Evolutionary conservation across 805 yeast species (phyloP), one percentile per base, ranked within the genome.

Genomic region (Saccharomycopsis capsularis): DNA sequence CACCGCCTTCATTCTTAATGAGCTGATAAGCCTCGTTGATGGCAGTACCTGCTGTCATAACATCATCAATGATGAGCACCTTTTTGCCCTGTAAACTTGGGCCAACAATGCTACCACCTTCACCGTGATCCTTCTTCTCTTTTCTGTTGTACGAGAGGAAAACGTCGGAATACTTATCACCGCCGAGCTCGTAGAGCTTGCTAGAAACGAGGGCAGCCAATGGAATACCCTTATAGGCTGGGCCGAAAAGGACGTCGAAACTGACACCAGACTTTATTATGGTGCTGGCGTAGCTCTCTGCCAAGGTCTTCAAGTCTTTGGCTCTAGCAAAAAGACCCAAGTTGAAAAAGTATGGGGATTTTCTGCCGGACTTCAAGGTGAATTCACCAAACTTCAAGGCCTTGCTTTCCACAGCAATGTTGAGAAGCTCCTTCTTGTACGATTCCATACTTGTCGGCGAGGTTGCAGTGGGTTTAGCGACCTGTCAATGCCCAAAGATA

Each of bases 41-140:
- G 44, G 99, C 98, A 51, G 98, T 93, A 37, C 99, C 99, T 1
- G 98, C 98, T 52, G 98, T 91, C 82, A 91, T 90, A 39, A 93
- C 97, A 61, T 91, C 99, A 66, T 93, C 99, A 54, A 91, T 88
- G 59, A 93, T 86, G 59, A 93, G 70, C 22, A 91, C 78, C 53
- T 75, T 75, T 65, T 90, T 84, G 43, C 76, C 85, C 53, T 75
- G 74, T 59, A 91, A 75, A 4, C 78, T 66, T 41, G 85, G 79
- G 34, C 99, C 99, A 38, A 93, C 98, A 58, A 91, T 85, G 50
- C 78, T 77, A 13, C 99, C 99, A 57, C 98, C 99, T 70, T 91
- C 99, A 49, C 99, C 99, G 63, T 91, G 99, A 63, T 90, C 96
- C 69, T 91, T 91, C 72, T 85, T 84, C 67, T 89, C 96, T 69